Evolutionary conservation across 2,329 filamentous ascomycete species (phyloP), one percentile per base, ranked within the genome.

Genomic region (Metarhizium robertsii): DNA sequence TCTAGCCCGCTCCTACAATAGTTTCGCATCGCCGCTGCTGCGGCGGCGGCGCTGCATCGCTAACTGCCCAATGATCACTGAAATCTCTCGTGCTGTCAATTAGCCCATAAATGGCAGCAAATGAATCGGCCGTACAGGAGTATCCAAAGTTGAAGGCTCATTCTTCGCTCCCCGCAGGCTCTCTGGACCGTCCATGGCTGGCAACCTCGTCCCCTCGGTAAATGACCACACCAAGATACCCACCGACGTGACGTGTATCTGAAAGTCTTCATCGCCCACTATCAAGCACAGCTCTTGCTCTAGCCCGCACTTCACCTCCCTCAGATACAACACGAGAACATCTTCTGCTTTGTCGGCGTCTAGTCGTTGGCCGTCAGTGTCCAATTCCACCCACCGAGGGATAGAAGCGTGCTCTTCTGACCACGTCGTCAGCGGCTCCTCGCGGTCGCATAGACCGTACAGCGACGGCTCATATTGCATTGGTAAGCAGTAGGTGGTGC

Each of bases 251-350:
- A 53, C 36, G 6, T 36, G n/a, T 16, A 56, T n/a, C 16, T 34
- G 46, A 6, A 56, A 56, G 16, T 56, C 55, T 14, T 53, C 51
- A 30, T 56, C 55, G 10, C 46, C 55, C 4, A 29, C 51, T 34
- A 51, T 25, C 34, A 25, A 25, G 20, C 20, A 25, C 20, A 25
- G 20, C 20, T 25, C 20, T 25, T 3, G 20, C 20, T 25, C 20
- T 25, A 25, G 20, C 20, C 20, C 3, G 20, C 20, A 25, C 20
- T 25, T 18, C 20, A 46, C 8, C n/a, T 55, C 53, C 25, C 34
- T 45, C 8, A 50, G 4, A 34, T 50, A 38, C 36, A 42, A 42
- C 13, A 18, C 1, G 34, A 42, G 16, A 7, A 8, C 25, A 30
- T 48, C 6, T 8, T 20, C 25, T 6, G 45, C 11, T 20, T 6